phyloP scores from a whole-genome alignment of 208 protist species.

The Acanthamoeba royreba region DNA sequence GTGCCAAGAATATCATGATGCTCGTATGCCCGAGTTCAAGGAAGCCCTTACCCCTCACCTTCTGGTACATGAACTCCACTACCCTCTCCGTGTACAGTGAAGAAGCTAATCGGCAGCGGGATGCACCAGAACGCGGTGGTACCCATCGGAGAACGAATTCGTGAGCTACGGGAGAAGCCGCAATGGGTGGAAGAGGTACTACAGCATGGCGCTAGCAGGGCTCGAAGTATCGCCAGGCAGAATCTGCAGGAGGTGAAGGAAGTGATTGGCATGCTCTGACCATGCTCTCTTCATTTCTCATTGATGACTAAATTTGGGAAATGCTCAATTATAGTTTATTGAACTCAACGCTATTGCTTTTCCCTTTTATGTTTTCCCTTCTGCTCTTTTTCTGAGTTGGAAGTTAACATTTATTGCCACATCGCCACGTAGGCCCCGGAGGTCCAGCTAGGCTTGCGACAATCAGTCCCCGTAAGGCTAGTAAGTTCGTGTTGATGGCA shows the following conservation, averaged over 20 bases:
- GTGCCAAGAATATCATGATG: neutral
- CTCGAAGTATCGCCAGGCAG: neutral
- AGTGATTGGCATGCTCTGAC: neutral
- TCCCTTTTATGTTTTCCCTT: too few species aligned
- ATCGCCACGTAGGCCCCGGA: too few species aligned
- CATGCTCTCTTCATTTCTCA: too few species aligned
- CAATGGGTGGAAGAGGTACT: neutral
- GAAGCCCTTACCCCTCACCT: neutral
- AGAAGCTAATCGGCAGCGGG: neutral
- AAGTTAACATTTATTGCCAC: too few species aligned
- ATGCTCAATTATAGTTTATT: too few species aligned
- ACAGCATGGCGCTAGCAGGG: neutral
- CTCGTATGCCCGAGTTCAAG: conserved; percentile 4
- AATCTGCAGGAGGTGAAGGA: conserved; percentile 26
- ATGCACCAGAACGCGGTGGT: neutral
- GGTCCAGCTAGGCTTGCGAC: too few species aligned
- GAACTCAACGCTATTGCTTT: too few species aligned
- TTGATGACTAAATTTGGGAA: too few species aligned
- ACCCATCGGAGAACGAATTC: neutral
- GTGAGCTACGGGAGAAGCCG: neutral
- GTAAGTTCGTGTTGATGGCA: too few species aligned
- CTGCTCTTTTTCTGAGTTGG: too few species aligned
- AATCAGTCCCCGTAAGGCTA: too few species aligned
- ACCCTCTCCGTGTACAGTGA: neutral
- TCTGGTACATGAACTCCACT: neutral